Evolutionary conservation across 768 basidiomycete species (phyloP).

Genomic region (Tulasnella sp.): DNA sequence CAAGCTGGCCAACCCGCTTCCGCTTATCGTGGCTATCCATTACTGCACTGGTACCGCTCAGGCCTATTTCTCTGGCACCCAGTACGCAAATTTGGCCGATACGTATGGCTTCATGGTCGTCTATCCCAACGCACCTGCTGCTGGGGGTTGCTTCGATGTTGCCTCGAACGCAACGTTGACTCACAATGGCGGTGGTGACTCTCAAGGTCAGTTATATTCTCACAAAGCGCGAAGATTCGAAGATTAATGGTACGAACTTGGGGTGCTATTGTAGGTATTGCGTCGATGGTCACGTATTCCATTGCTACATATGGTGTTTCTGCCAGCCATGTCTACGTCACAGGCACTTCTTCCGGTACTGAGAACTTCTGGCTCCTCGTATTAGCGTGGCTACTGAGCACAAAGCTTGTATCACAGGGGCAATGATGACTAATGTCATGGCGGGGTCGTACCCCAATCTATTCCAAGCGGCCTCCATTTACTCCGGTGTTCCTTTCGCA

Average conservation of each 20-base stretch:
- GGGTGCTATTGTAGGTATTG: background rate
- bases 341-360: constrained; percentile 41
- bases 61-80: constrained; percentile 39
- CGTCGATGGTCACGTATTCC: constrained; percentile 7
- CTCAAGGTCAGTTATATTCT: background rate
- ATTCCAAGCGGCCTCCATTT: constrained; percentile 19
- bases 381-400: background rate
- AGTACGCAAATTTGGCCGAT: constrained; percentile 41
- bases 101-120: constrained; percentile 40
- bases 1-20: constrained; percentile 30
- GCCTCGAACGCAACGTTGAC: constrained; percentile 35
- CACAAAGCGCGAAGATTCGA: no score
- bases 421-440: constrained; percentile 45
- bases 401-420: background rate
- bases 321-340: constrained; percentile 35
- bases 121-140: constrained; percentile 28
- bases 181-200: constrained; percentile 44
- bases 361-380: background rate
- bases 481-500: constrained; percentile 30
- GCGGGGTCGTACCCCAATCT: constrained; percentile 27
- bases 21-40: constrained; percentile 38
- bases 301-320: constrained; percentile 5
- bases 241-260: no score
- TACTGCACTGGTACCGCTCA: constrained; percentile 43
- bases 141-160: background rate